Conservation (phyloP, 345 rosid genomes). For the Ceriops tagal region DNA sequence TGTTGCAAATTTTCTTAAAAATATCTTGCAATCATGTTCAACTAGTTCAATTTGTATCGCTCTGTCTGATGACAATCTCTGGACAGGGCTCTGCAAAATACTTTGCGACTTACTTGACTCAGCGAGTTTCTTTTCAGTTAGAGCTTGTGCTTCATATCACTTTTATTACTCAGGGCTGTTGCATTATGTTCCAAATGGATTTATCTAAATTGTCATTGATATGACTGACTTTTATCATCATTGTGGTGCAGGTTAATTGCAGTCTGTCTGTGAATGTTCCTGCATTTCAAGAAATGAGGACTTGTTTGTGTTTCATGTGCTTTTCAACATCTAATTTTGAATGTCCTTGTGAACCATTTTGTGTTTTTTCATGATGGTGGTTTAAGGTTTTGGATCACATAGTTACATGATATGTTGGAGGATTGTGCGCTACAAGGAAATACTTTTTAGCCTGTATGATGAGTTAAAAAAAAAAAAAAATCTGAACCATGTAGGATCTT, state of each 20-base stretch:
- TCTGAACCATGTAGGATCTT: not conserved
- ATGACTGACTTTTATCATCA: too few species aligned
- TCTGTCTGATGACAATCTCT: too few species aligned
- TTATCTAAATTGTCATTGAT: too few species aligned
- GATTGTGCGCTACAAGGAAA: not conserved
- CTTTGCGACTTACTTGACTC: too few species aligned
- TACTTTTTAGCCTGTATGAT: slow-evolving; percentile 1
- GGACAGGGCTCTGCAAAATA: too few species aligned
- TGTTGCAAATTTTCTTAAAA: too few species aligned
- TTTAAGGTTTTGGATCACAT: not conserved
- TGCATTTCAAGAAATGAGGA: not conserved
- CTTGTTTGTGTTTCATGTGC: not conserved
- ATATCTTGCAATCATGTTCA: too few species aligned
- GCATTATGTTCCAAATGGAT: too few species aligned
- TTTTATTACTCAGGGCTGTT: too few species aligned
- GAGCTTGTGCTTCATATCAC: too few species aligned
- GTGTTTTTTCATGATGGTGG: slow-evolving; percentile 1
- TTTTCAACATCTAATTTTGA: slow-evolving; percentile 1
- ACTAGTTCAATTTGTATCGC: too few species aligned
- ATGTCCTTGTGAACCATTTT: not conserved
- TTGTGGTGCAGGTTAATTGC: not conserved
- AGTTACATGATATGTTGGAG: not conserved
- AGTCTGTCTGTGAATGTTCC: not conserved
- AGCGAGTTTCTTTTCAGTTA: too few species aligned
- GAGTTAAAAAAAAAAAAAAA: not conserved